A percentile compares a stretch with the other conserved stretches of the same genome.
Conservation (phyloP, 305 asterid species). For the Striga hermonthica region DNA sequence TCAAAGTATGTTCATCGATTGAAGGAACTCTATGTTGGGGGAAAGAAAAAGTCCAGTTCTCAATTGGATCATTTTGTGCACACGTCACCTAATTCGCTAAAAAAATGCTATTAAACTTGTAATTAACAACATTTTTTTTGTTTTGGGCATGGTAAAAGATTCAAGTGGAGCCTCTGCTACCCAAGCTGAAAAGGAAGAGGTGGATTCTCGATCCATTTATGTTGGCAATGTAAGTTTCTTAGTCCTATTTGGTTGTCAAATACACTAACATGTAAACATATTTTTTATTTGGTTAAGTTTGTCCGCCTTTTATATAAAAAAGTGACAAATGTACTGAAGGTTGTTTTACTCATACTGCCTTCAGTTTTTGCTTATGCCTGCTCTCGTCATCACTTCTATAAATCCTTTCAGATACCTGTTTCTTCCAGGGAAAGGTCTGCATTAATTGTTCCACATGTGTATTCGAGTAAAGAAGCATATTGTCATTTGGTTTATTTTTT, state of each 20-base stretch:
- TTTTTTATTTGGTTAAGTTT: background rate
- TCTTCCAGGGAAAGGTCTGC: constrained; percentile 12
- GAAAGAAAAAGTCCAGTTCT: constrained; percentile 6
- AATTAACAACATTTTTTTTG: constrained; percentile 26
- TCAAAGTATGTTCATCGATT: constrained; percentile 24
- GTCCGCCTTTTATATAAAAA: too few relatives aligned
- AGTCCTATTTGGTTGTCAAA: constrained; percentile 28
- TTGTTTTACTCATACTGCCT: too few relatives aligned
- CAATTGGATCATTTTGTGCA: constrained; percentile 17
- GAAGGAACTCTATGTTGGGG: constrained; percentile 25
- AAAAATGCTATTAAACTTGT: constrained; percentile 19
- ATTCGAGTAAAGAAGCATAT: constrained; percentile 6
- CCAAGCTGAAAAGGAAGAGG: constrained; percentile 88
- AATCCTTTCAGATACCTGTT: background rate
- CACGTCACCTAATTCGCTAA: constrained; percentile 23
- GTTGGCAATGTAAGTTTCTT: constrained; percentile 83
- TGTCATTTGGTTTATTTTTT: background rate
- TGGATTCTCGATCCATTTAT: constrained; percentile 77
- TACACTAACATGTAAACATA: constrained; percentile 22
- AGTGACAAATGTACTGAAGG: too few relatives aligned
- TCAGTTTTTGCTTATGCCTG: background rate
- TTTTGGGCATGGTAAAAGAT: constrained; percentile 44
- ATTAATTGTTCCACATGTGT: constrained; percentile 2
- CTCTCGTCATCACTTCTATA: background rate
- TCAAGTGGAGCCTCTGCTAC: constrained; percentile 51